These are phyloP conservation scores for Sarocladium oryzae DNA, from an alignment of 2,329 filamentous ascomycete genomes.

Conservation along the genomic window DNA sequence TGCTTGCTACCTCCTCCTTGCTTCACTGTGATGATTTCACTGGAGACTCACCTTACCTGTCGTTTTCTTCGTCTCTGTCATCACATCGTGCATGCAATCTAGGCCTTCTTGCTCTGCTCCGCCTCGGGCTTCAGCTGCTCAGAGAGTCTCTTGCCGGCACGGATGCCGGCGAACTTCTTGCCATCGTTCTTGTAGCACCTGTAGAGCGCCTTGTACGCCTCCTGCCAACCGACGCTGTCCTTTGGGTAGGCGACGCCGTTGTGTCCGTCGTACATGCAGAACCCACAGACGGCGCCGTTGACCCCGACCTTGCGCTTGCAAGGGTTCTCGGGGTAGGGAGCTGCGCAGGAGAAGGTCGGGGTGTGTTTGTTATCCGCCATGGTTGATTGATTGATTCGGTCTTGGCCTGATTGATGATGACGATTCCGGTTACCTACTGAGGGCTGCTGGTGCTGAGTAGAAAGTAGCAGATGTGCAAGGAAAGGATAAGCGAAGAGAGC, in stretches of 20 bases:
- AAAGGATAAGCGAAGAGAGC: no score
- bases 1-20: no score
- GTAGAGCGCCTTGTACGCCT: neutral
- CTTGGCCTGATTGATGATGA: no score
- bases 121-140: neutral
- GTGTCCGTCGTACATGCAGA: slow-evolving; percentile 5
- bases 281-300: neutral
- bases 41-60: no score
- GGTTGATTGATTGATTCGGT: no score
- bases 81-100: no score
- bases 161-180: neutral
- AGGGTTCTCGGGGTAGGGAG: neutral
- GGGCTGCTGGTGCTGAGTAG: no score
- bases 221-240: neutral
- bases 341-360: neutral
- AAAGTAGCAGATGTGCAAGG: no score
- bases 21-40: no score
- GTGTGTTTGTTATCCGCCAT: neutral
- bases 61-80: no score
- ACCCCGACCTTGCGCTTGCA: neutral
- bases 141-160: neutral
- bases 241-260: neutral
- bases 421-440: no score
- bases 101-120: neutral
- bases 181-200: slow-evolving; percentile 5